A percentile compares a stretch with the other conserved stretches of the same genome.
These are phyloP conservation scores for Nakataea oryzae DNA, from an alignment of 2,329 filamentous ascomycete species.

Conservation along the genomic window DNA sequence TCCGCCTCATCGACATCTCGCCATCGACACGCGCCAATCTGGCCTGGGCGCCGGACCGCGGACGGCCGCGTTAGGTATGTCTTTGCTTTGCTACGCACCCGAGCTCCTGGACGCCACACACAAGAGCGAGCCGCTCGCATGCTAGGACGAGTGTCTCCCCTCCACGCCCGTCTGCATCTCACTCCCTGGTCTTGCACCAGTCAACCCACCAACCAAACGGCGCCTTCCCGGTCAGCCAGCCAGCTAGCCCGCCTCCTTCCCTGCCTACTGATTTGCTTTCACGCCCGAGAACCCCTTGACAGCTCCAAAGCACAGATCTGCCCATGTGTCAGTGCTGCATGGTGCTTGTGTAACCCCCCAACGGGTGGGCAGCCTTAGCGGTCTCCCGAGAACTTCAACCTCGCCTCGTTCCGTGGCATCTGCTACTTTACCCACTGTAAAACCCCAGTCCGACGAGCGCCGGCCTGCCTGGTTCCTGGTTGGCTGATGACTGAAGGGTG, in stretches of 20 bases:
- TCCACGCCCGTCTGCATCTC: background rate
- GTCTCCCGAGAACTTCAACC: background rate
- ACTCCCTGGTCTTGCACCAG: background rate
- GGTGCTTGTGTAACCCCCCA: background rate
- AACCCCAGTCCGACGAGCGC: background rate
- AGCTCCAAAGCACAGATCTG: background rate
- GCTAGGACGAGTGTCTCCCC: background rate
- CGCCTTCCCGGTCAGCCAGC: too few species aligned
- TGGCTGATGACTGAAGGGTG: background rate
- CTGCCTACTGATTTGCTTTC: background rate
- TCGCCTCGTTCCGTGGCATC: background rate
- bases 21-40: background rate
- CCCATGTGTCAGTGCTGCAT: background rate
- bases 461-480: background rate
- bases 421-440: background rate
- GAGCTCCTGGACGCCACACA: background rate
- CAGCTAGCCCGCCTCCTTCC: background rate
- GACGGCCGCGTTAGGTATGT: background rate
- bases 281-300: background rate
- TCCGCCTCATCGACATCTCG: background rate
- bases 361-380: background rate
- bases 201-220: background rate
- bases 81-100: background rate
- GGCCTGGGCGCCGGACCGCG: too few species aligned
- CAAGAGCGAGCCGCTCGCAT: background rate